Evolutionary conservation across 805 yeast species (phyloP), one percentile per base, ranked within the genome.

Genomic region (Schwanniomyces pseudopolymorphus): DNA sequence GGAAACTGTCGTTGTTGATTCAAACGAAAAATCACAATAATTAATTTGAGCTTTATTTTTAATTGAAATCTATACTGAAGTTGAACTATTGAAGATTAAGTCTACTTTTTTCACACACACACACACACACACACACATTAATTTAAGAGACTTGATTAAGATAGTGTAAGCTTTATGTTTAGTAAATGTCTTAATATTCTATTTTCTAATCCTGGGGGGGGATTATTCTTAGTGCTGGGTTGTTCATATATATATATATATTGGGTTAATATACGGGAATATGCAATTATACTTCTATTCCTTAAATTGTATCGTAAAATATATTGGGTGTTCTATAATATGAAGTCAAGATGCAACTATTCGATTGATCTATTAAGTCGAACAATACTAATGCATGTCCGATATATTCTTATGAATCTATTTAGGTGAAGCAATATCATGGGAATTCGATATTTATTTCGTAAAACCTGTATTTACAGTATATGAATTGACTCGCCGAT

Each of bases 1-100:
- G 33, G 46, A 46, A 46, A 38, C 33, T 39, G 35, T 33, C 22
- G 21, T 36, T 25, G 25, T 36, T 36, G 39, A 20, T 2, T 19
- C 39, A 8, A n/a, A 10, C 22, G 25, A 36, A 20, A 20, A 21
- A 36, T 19, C 39, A 11, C 14, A 36, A 20, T 20, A 20, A 11
- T 36, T 36, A 26, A 26, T 26, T 7, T 26, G 8, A 26, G 5
- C 28, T 26, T 6, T 26, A 26, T 7, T 26, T 26, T 9, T 6
- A 26, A 11, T 26, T 22, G 25, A 22, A 22, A 22, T 26, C 13
- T 26, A 7, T 6, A 31, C 35, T 31, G 6, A 14, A 31, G 2
- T 8, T 14, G 8, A 4, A 14, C 13, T 20, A 16, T 14, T 20
- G 13, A 31, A 4, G 38, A 33, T 33, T 13, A 33, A 16, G 25